Evolutionary conservation across 2,329 filamentous ascomycete species (phyloP), one percentile per base, ranked within the genome.

Genomic region (Zymoseptoria crescenta): DNA sequence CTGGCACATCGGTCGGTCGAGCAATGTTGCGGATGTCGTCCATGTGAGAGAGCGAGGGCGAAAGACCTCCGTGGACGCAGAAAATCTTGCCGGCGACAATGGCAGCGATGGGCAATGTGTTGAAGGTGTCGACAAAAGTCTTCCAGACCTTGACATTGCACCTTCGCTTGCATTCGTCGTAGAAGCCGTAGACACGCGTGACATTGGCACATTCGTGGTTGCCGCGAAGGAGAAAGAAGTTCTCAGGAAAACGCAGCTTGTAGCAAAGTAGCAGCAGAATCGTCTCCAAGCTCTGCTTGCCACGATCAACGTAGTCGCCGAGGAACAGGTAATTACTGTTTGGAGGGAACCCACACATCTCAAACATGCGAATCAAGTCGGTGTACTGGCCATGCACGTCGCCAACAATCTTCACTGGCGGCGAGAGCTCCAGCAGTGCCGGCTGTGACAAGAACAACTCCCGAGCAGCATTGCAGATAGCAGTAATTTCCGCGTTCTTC

Each of bases 101-200:
- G n/a, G 93, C 86, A 50, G 93, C 93, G 69, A 97, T 96, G 0
- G 93, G 93, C 51, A 97, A 82, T 49, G 88, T 92, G 74, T 97
- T 97, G 81, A 97, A 97, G 27, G 89, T 94, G 73, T 97, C 93
- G 56, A 96, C 87, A 72, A 97, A 97, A 0, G 91, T 95, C 80
- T 97, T 97, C 93, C 93, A 97, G 57, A 96, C 86, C 79, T 96
- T 96, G 73, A 96, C 90, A 72, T 96, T 96, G 79, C 89, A 96
- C 62, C 93, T 84, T 65, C 93, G 84, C 78, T 97, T 97, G 82
- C 93, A 97, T 74, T 97, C 93, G 70, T 97, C 93, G 77, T 97
- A 97, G 75, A 97, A 97, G 2, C 93, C 93, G 74, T 96, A 96
- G 41, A 97, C 91, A 60, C 93, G 84, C 13, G 91, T 97, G 56